Evolutionary conservation across 225 moss, liverwort and hornwort species (phyloP).

Genomic region (Climacium dendroides): DNA sequence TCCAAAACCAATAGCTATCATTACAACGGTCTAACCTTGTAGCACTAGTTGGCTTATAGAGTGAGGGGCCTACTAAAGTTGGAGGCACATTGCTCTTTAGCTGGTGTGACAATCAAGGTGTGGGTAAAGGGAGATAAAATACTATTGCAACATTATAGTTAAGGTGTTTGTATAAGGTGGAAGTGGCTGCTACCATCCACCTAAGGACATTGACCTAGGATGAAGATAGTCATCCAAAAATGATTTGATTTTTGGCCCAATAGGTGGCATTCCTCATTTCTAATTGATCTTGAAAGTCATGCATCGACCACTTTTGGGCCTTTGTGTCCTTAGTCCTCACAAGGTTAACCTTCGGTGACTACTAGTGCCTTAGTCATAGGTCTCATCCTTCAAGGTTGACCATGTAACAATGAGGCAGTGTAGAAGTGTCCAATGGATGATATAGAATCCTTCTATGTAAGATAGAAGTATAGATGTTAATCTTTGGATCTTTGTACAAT

Average conservation of each 20-base stretch:
- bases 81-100: accelerated
- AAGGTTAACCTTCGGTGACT: neutral
- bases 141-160: neutral
- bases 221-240: neutral
- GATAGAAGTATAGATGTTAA: no score
- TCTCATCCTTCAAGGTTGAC: neutral
- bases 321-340: no score
- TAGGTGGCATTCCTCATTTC: neutral
- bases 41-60: accelerated
- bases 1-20: neutral
- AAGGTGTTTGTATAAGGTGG: neutral
- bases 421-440: no score
- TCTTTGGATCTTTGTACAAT: no score
- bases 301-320: accelerated
- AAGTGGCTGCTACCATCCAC: neutral
- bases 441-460: no score
- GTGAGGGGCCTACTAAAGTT: neutral
- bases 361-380: neutral
- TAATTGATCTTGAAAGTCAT: neutral
- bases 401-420: no score
- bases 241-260: neutral
- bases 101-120: neutral
- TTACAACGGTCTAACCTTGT: neutral
- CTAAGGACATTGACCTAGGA: accelerated
- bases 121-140: neutral